Evolutionary conservation across 352 stramenopile species (phyloP).

Genomic region (Globisporangium nunn): DNA sequence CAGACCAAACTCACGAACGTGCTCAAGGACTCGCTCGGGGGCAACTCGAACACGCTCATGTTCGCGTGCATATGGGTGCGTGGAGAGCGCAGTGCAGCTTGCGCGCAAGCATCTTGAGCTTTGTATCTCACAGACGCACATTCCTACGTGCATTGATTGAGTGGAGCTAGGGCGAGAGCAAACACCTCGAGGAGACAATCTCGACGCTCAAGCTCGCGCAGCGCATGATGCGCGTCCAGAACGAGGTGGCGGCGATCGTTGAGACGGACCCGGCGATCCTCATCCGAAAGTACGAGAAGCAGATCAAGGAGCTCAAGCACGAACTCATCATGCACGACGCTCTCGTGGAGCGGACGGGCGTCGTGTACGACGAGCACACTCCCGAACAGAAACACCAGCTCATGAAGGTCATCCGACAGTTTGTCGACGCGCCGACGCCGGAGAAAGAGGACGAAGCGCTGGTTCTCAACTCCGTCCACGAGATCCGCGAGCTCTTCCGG

Average conservation of each 20-base stretch:
- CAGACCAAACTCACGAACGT: slow-evolving; percentile 95
- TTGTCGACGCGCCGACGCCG: slow-evolving; percentile 51
- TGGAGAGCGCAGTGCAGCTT: neutral
- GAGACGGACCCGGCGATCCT: slow-evolving; percentile 82
- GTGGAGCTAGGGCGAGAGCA: slow-evolving; percentile 56
- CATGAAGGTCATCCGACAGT: slow-evolving; percentile 60
- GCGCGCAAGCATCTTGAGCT: too few relatives aligned
- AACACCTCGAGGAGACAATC: slow-evolving; percentile 91
- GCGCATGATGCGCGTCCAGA: slow-evolving; percentile 93
- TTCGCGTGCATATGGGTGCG: slow-evolving; percentile 90
- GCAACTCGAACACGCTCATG: slow-evolving; percentile 82
- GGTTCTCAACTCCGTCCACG: slow-evolving; percentile 75
- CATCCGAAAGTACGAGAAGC: slow-evolving; percentile 86
- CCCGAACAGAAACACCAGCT: slow-evolving; percentile 87
- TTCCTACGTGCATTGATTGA: neutral
- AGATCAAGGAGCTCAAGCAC: slow-evolving; percentile 91
- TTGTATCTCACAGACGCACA: neutral
- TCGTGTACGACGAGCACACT: slow-evolving; percentile 88
- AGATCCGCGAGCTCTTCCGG: slow-evolving; percentile 89
- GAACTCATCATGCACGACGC: slow-evolving; percentile 93
- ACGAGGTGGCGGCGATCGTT: slow-evolving; percentile 80
- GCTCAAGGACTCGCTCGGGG: slow-evolving; percentile 66
- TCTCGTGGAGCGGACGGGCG: slow-evolving; percentile 77
- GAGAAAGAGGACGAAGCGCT: slow-evolving; percentile 78
- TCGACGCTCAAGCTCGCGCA: slow-evolving; percentile 90